phyloP scores from a whole-genome alignment of 2,329 filamentous ascomycete species.

The Trichoderma sp. region DNA sequence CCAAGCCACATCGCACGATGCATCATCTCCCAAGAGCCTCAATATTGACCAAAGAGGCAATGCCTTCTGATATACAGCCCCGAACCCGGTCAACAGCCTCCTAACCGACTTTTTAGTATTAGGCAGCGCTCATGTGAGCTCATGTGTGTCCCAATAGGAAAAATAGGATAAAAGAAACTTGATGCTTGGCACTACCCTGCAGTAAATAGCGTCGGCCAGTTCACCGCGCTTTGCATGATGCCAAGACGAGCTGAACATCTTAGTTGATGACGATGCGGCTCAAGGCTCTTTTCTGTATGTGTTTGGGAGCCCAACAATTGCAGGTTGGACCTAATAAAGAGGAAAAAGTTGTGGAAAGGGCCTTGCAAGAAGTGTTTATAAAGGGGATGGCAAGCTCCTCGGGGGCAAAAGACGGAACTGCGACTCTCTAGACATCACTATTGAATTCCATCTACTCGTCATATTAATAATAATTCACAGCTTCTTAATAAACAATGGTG shows the following conservation, averaged over 20 bases:
- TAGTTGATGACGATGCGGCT: neutral
- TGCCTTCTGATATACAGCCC: too few relatives aligned
- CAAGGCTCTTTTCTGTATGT: neutral
- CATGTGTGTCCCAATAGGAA: neutral
- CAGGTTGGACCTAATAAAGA: neutral
- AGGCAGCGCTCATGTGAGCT: neutral
- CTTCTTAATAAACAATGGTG: neutral
- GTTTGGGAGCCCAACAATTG: neutral
- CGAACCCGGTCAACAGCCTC: too few relatives aligned
- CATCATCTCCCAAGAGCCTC: neutral
- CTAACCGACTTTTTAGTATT: neutral
- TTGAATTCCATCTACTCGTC: neutral
- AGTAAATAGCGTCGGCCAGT: neutral
- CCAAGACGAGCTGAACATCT: constrained; percentile 10
- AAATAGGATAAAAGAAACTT: neutral
- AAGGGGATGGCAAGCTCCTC: neutral
- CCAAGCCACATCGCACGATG: neutral
- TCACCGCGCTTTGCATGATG: neutral
- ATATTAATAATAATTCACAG: neutral
- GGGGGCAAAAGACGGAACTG: neutral
- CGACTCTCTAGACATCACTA: neutral
- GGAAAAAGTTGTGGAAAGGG: neutral
- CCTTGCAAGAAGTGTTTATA: neutral
- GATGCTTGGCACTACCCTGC: neutral
- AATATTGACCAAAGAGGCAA: neutral